phyloP scores from a whole-genome alignment of 2,329 filamentous ascomycete species.

The Pseudogymnoascus sp. region DNA sequence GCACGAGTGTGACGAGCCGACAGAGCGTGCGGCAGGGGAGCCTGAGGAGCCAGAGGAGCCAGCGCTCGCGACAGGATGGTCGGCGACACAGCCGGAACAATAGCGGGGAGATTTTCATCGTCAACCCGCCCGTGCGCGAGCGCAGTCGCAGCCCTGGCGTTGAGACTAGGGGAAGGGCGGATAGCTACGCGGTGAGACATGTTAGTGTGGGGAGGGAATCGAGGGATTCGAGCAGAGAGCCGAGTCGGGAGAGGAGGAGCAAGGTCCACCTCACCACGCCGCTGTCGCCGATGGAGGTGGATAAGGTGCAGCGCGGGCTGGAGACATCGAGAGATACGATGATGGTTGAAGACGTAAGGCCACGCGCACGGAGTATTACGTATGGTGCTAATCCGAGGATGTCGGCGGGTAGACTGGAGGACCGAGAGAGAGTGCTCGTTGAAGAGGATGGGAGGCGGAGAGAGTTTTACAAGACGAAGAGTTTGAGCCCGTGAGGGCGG shows the following conservation, averaged over 20 bases:
- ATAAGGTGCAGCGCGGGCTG: background rate
- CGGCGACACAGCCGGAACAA: background rate
- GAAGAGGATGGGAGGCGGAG: constrained; percentile 4
- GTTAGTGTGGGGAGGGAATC: background rate
- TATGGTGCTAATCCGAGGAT: constrained; percentile 8
- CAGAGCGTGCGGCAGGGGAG: background rate
- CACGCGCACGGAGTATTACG: constrained; percentile 7
- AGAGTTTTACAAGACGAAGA: constrained; percentile 5
- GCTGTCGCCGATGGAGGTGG: background rate
- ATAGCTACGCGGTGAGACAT: constrained; percentile 3
- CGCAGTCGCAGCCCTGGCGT: background rate
- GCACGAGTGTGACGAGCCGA: constrained; percentile 2
- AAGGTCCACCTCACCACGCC: background rate
- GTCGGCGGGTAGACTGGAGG: background rate
- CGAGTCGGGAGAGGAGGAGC: constrained; percentile 6
- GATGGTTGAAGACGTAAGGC: constrained; percentile 7
- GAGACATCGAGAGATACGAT: background rate
- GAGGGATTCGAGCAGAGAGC: constrained; percentile 1
- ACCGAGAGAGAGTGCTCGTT: constrained; percentile 6
- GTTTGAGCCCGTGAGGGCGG: constrained; percentile 3
- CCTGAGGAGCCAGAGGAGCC: background rate
- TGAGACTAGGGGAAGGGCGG: background rate
- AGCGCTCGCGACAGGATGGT: background rate
- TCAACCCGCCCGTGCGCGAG: constrained; percentile 2
- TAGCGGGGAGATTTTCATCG: background rate